Evolutionary conservation across 2,329 filamentous ascomycete species (phyloP).

Genomic region (Colletotrichum sp.): DNA sequence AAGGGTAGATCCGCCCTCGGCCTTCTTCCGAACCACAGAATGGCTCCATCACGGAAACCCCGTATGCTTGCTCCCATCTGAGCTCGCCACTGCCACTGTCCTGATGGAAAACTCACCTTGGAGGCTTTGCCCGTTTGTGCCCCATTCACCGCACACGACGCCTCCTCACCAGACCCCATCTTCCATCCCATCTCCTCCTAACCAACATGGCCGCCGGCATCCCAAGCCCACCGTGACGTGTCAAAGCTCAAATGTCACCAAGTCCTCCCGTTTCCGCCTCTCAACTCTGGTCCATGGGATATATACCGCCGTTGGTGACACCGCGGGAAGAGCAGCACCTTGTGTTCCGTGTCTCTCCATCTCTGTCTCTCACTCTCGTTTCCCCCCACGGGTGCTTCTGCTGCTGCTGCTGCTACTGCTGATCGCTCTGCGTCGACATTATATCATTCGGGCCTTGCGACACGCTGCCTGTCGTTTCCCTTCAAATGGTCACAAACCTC

Average conservation of each 20-base stretch:
- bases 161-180: background rate
- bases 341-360: background rate
- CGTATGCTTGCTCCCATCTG: background rate
- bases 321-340: background rate
- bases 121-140: slow-evolving; percentile 2
- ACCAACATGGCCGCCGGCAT: background rate
- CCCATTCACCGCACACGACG: background rate
- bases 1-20: background rate
- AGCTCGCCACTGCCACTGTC: background rate
- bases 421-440: background rate
- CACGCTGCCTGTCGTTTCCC: background rate
- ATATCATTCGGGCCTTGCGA: background rate
- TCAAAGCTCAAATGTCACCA: background rate
- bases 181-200: background rate
- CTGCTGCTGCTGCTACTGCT: background rate
- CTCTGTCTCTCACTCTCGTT: background rate
- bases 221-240: background rate
- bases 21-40: background rate
- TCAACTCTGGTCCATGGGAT: background rate
- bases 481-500: background rate
- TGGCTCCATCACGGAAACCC: background rate
- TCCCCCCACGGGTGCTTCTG: background rate
- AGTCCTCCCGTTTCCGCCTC: background rate
- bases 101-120: background rate
- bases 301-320: slow-evolving; percentile 8